Conservation (phyloP, 2,329 filamentous ascomycete genomes). For the Pyrenophora seminiperda region DNA sequence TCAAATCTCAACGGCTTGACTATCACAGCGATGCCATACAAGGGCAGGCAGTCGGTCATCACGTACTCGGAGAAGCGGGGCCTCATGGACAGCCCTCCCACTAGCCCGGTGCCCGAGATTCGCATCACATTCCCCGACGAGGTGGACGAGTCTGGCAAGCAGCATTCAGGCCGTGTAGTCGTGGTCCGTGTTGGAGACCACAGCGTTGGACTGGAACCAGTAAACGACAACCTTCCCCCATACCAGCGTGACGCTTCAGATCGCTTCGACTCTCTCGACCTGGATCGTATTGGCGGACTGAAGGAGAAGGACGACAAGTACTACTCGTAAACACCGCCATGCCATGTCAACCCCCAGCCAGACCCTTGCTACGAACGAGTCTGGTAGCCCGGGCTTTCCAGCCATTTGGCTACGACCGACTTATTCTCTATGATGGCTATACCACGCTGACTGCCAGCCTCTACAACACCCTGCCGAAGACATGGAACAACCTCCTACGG, state of each 20-base stretch:
- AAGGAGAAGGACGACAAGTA: constrained; percentile 79
- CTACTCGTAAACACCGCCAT: constrained; percentile 33
- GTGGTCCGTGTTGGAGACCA: constrained; percentile 89
- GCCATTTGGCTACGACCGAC: constrained; percentile 48
- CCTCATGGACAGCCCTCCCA: constrained; percentile 72
- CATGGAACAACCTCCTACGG: constrained; percentile 20
- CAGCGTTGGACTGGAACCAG: constrained; percentile 85
- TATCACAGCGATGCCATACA: constrained; percentile 52
- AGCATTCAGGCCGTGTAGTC: constrained; percentile 84
- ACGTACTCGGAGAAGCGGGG: constrained; percentile 80
- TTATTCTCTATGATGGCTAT: constrained; percentile 43
- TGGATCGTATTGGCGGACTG: constrained; percentile 90
- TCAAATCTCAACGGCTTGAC: constrained; percentile 64
- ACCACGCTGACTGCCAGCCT: constrained; percentile 35
- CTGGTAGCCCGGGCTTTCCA: constrained; percentile 22
- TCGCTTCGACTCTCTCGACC: constrained; percentile 90
- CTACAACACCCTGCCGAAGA: constrained; percentile 20
- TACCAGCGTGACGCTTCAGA: constrained; percentile 81
- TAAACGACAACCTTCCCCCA: constrained; percentile 79
- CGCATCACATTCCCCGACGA: constrained; percentile 98
- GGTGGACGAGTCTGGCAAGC: constrained; percentile 80
- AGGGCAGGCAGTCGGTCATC: constrained; percentile 69
- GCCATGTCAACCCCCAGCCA: constrained; percentile 23
- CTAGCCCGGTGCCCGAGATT: constrained; percentile 87
- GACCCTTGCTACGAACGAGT: constrained; percentile 18